phyloP scores from a whole-genome alignment of 2,329 filamentous ascomycete genomes.

The Fusarium sp. region DNA sequence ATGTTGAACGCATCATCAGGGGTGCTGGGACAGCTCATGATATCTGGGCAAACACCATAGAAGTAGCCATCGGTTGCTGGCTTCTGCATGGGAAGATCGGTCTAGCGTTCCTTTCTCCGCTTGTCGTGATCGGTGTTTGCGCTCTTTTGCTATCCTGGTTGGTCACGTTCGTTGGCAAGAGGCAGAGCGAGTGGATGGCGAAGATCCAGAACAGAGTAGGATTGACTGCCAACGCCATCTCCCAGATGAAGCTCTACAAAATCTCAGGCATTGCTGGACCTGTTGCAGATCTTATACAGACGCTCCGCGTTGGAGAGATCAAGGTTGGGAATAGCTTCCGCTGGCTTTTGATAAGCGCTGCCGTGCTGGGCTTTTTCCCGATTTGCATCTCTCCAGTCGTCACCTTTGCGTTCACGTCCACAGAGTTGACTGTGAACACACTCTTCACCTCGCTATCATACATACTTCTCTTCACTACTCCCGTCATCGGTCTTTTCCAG shows the following conservation, averaged over 20 bases:
- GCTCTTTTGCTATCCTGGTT: conserved; percentile 26
- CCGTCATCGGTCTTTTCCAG: conserved; percentile 48
- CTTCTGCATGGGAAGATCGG: conserved; percentile 59
- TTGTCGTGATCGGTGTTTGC: conserved; percentile 53
- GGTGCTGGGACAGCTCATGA: conserved; percentile 52
- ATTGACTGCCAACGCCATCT: conserved; percentile 45
- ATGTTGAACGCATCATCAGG: conserved; percentile 54
- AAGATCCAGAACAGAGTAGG: conserved; percentile 49
- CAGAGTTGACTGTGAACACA: conserved; percentile 38
- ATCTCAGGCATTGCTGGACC: conserved; percentile 44
- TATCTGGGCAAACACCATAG: conserved; percentile 52
- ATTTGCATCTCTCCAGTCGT: conserved; percentile 48
- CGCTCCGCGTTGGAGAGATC: conserved; percentile 45
- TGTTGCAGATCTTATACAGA: conserved; percentile 44
- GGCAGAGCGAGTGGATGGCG: conserved; percentile 50
- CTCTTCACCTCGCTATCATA: conserved; percentile 50
- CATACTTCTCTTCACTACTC: conserved; percentile 47
- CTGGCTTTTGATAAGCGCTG: conserved; percentile 35
- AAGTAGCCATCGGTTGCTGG: conserved; percentile 57
- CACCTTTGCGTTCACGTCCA: conserved; percentile 46
- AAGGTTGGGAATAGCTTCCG: conserved; percentile 42
- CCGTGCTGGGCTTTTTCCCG: conserved; percentile 47
- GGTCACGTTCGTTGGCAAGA: conserved; percentile 24
- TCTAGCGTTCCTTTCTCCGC: conserved; percentile 57
- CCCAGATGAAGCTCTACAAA: conserved; percentile 48